A percentile compares a stretch with the other conserved stretches of the same genome.
phyloP scores from a whole-genome alignment of 1,139 yeast genomes.

The Candida sojae region DNA sequence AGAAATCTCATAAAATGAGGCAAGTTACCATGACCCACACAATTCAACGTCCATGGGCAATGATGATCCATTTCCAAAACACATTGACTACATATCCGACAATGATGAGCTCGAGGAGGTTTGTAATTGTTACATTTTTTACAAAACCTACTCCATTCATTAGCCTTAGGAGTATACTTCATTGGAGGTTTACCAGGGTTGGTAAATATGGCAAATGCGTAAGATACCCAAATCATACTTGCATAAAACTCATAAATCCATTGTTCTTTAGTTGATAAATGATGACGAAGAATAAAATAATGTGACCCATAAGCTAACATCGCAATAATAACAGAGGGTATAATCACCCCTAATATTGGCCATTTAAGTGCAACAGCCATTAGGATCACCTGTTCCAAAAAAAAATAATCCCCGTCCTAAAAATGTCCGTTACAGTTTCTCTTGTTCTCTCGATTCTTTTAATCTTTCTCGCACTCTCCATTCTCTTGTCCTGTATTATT shows the following conservation, averaged over 20 bases:
- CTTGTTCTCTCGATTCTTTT: too few relatives aligned
- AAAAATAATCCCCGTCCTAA: not conserved
- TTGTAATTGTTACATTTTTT: conserved; percentile 81
- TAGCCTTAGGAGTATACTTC: conserved; percentile 26
- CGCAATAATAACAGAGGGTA: conserved; percentile 66
- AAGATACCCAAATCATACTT: conserved; percentile 70
- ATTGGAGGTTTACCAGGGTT: conserved; percentile 69
- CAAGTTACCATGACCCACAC: conserved; percentile 80
- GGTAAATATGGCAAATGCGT: conserved; percentile 51
- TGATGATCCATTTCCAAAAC: conserved; percentile 85
- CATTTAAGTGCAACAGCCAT: conserved; percentile 49
- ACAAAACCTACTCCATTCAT: conserved; percentile 44
- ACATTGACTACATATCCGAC: conserved; percentile 72
- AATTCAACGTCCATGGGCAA: conserved; percentile 95
- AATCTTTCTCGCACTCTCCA: too few relatives aligned
- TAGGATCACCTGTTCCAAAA: not conserved
- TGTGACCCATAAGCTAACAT: conserved; percentile 68
- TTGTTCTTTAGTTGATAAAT: conserved; percentile 42
- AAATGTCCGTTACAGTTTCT: too few relatives aligned
- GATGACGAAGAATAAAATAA: conserved; percentile 52
- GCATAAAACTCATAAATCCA: conserved; percentile 50
- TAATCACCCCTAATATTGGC: conserved; percentile 40
- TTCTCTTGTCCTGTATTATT: too few relatives aligned
- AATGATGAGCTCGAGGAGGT: conserved; percentile 93
- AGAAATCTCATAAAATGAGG: conserved; percentile 85